Percentiles rank a stretch among this genome's conserved stretches.
Conservation (phyloP, 148 eudicot species). For the Chenopodium formosanum region DNA sequence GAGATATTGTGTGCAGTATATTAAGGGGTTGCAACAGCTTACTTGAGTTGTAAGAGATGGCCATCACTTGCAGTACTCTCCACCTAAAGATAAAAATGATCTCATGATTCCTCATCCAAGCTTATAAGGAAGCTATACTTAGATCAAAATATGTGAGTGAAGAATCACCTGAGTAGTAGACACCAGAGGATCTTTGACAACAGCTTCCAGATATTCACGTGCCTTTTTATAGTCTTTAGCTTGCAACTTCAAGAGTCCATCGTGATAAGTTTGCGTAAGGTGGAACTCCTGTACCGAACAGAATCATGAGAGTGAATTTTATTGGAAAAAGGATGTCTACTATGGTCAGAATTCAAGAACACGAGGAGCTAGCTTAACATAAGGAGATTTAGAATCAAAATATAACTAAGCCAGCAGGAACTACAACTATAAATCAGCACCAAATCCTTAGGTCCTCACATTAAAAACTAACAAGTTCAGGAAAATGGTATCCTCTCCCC, state of each 20-base stretch:
- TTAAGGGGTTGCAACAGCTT: slow-evolving; percentile 10
- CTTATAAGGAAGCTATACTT: not conserved
- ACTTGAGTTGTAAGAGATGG: slow-evolving; percentile 97
- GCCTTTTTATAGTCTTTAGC: slow-evolving; percentile 84
- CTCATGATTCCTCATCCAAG: slow-evolving; percentile 8
- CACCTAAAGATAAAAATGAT: slow-evolving; percentile 45
- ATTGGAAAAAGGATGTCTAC: not conserved
- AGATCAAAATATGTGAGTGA: slow-evolving; percentile 7
- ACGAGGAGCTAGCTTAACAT: not conserved
- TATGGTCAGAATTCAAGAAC: not conserved
- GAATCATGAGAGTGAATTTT: slow-evolving; percentile 1
- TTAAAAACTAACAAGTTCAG: not conserved
- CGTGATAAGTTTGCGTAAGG: slow-evolving; percentile 91
- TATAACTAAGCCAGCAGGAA: not conserved
- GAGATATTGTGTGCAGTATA: not conserved
- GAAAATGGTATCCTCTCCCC: not conserved
- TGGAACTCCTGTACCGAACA: slow-evolving; percentile 73
- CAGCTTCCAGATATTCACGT: slow-evolving; percentile 75
- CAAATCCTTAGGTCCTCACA: not conserved
- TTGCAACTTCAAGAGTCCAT: slow-evolving; percentile 83
- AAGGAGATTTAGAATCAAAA: not conserved
- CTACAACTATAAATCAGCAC: not conserved
- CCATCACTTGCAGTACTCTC: slow-evolving; percentile 69
- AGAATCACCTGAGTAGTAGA: slow-evolving; percentile 64
- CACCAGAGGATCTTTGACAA: slow-evolving; percentile 79